Evolutionary conservation across 1,139 yeast species (phyloP).

Genomic region (Saccharomycopsis hybrid): DNA sequence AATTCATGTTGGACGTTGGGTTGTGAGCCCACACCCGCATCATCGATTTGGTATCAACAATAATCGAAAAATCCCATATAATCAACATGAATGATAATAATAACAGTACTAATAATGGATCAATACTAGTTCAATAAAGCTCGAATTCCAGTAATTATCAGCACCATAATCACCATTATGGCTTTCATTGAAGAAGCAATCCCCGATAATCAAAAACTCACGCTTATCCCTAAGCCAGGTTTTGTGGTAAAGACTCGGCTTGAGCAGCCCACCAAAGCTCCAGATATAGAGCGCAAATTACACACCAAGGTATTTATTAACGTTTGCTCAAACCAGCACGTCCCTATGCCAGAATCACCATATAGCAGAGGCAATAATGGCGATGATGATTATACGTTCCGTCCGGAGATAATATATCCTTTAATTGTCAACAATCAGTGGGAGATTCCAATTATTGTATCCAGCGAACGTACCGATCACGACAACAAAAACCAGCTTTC

Average conservation of each 20-base stretch:
- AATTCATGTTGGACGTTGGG: no score
- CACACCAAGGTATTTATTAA: constrained; percentile 73
- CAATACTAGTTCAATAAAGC: no score
- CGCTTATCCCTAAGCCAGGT: constrained; percentile 15
- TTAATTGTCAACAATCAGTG: constrained; percentile 66
- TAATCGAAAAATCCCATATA: no score
- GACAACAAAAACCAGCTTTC: constrained; percentile 70
- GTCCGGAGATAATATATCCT: constrained; percentile 54
- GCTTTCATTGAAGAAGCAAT: constrained; percentile 2
- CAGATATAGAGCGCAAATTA: not conserved
- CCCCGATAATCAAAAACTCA: constrained; percentile 2
- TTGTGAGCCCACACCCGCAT: no score
- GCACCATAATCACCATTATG: constrained; percentile 21
- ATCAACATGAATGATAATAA: no score
- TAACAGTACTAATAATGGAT: no score
- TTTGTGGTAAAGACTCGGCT: constrained; percentile 20
- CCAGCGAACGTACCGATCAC: constrained; percentile 42
- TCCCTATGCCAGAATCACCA: constrained; percentile 45
- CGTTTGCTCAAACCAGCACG: constrained; percentile 56
- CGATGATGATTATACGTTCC: constrained; percentile 39
- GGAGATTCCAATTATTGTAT: constrained; percentile 78
- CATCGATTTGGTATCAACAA: no score
- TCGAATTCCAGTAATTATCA: no score
- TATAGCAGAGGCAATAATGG: constrained; percentile 21
- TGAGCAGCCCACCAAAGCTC: not conserved